These are phyloP conservation scores for Naganishia antarctica DNA, from an alignment of 768 basidiomycete species.

Conservation along the genomic window DNA sequence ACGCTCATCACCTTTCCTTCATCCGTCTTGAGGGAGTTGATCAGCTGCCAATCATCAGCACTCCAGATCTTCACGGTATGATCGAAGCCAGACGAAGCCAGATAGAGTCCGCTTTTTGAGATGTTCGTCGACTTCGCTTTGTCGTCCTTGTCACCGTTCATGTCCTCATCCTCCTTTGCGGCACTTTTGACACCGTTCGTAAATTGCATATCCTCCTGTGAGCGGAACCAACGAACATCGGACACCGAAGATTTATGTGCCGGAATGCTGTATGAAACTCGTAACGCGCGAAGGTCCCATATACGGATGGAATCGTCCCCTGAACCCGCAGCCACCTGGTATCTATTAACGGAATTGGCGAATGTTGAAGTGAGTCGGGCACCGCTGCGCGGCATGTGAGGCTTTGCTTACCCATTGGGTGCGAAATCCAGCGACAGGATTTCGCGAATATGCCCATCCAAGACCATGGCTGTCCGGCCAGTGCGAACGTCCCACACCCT, in stretches of 20 bases:
- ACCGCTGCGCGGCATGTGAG: too few species aligned
- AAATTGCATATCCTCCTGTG: slow-evolving; percentile 32
- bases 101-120: slow-evolving; percentile 66
- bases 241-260: slow-evolving; percentile 93
- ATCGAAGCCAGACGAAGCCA: slow-evolving; percentile 91
- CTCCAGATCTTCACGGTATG: slow-evolving; percentile 94
- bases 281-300: slow-evolving; percentile 94
- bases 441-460: slow-evolving; percentile 92
- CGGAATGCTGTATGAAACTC: slow-evolving; percentile 90
- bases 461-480: slow-evolving; percentile 92
- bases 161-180: slow-evolving; percentile 23
- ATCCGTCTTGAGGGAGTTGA: slow-evolving; percentile 82
- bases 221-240: slow-evolving; percentile 87
- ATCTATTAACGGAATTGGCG: slow-evolving; percentile 54
- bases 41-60: slow-evolving; percentile 94
- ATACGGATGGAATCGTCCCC: slow-evolving; percentile 97
- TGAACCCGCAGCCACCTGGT: slow-evolving; percentile 94
- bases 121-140: slow-evolving; percentile 20
- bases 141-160: slow-evolving; percentile 24
- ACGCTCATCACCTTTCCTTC: slow-evolving; percentile 97
- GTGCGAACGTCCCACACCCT: slow-evolving; percentile 96
- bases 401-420: slow-evolving; percentile 82
- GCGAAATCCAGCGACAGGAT: slow-evolving; percentile 89
- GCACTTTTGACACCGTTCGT: slow-evolving; percentile 24
- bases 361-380: slow-evolving; percentile 4